A percentile compares a stretch with the other conserved stretches of the same genome.
phyloP scores from a whole-genome alignment of 2,329 filamentous ascomycete genomes.

The Ophiostoma sp. region DNA sequence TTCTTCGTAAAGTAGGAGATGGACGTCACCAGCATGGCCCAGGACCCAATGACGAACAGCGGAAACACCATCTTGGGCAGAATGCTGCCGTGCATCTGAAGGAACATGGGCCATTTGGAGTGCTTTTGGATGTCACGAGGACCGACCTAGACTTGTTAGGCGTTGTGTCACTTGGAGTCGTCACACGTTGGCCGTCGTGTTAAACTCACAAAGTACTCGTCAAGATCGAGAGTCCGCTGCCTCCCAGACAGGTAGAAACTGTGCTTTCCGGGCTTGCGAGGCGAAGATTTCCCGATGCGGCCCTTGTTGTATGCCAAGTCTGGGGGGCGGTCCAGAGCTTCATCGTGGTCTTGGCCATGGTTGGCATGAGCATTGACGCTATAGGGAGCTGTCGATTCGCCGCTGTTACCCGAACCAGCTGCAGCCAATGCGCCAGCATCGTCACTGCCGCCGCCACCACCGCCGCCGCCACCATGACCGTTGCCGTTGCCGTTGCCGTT shows the following conservation, averaged over 20 bases:
- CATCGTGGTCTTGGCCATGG: constrained; percentile 15
- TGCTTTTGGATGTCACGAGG: constrained; percentile 64
- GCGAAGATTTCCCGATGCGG: constrained; percentile 27
- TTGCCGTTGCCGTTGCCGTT: not conserved
- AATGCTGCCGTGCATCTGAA: constrained; percentile 71
- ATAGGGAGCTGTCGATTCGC: constrained; percentile 19
- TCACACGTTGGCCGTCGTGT: not conserved
- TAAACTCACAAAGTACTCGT: constrained; percentile 42
- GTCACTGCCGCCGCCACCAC: not conserved
- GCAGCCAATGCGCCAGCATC: not conserved
- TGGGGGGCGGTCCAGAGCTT: constrained; percentile 16
- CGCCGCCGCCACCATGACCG: not conserved
- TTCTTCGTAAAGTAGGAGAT: constrained; percentile 27
- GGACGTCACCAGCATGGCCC: constrained; percentile 60
- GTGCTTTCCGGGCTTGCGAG: constrained; percentile 29
- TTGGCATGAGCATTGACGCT: constrained; percentile 3
- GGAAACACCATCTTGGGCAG: constrained; percentile 68
- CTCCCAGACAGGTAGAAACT: constrained; percentile 32
- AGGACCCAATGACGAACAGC: constrained; percentile 55
- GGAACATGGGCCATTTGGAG: constrained; percentile 72
- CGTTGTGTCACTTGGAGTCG: not conserved
- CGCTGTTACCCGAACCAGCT: not conserved
- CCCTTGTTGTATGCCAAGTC: constrained; percentile 22
- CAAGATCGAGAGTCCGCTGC: constrained; percentile 37
- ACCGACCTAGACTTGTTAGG: constrained; percentile 37